Evolutionary conservation across 2,329 filamentous ascomycete genomes (phyloP).

Genomic region (Penicillium sp.): DNA sequence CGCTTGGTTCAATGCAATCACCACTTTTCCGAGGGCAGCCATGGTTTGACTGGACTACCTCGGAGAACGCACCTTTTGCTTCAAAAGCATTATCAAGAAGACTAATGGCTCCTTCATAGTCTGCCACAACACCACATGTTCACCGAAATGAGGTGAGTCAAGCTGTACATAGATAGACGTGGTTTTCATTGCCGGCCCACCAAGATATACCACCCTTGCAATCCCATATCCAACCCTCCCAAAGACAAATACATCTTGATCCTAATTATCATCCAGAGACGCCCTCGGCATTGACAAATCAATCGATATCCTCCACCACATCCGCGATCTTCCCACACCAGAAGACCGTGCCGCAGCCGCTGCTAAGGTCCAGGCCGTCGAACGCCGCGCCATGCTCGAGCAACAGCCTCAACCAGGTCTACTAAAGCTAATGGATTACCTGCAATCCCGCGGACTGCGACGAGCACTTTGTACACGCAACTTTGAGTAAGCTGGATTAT

Average conservation of each 20-base stretch:
- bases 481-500: conserved; percentile 64
- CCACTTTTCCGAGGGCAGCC: not conserved
- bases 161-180: not conserved
- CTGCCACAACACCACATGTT: conserved; percentile 97
- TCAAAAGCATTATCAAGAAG: not conserved
- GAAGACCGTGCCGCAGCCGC: conserved; percentile 65
- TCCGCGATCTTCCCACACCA: conserved; percentile 69
- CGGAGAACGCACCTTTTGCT: not conserved
- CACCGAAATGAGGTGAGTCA: conserved; percentile 69
- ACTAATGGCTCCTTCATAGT: conserved; percentile 50
- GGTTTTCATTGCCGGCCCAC: no score
- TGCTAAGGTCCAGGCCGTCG: conserved; percentile 74
- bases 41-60: not conserved
- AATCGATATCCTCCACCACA: conserved; percentile 85
- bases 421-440: conserved; percentile 74
- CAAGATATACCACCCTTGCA: not conserved
- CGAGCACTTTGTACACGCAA: conserved; percentile 95
- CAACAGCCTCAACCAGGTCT: conserved; percentile 85
- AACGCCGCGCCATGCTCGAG: conserved; percentile 74
- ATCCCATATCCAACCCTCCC: not conserved
- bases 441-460: conserved; percentile 65
- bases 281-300: conserved; percentile 71
- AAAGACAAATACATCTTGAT: no score
- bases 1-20: not conserved
- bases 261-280: conserved; percentile 31